These are phyloP conservation scores for Amanita exitialis DNA, from an alignment of 768 basidiomycete species.

Conservation along the genomic window DNA sequence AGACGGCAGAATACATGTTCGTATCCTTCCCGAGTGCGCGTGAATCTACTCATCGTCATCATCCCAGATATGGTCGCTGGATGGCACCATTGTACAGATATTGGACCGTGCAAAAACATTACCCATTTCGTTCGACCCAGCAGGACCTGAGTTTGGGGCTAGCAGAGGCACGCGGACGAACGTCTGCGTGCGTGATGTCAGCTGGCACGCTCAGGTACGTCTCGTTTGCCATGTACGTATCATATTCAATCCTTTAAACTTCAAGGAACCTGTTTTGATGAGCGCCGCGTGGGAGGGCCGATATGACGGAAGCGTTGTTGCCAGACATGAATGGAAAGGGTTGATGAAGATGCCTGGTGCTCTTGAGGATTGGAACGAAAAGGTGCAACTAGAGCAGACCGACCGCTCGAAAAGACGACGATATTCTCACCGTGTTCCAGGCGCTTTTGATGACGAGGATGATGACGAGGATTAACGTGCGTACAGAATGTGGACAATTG, in stretches of 20 bases:
- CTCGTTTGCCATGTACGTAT: background rate
- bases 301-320: constrained; percentile 64
- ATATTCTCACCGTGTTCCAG: background rate
- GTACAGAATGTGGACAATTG: background rate
- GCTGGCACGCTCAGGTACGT: constrained; percentile 80
- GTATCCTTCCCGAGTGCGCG: constrained; percentile 13
- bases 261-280: constrained; percentile 80
- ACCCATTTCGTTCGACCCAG: constrained; percentile 67
- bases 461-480: background rate
- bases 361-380: constrained; percentile 56
- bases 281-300: constrained; percentile 80
- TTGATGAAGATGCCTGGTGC: constrained; percentile 56
- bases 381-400: background rate
- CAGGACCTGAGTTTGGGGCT: constrained; percentile 38
- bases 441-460: constrained; percentile 1
- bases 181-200: constrained; percentile 83
- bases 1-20: constrained; percentile 77
- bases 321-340: constrained; percentile 96
- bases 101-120: constrained; percentile 70
- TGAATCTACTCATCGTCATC: constrained; percentile 1
- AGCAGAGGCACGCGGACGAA: constrained; percentile 18
- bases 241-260: constrained; percentile 1
- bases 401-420: background rate
- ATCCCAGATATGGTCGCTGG: constrained; percentile 88
- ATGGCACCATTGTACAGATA: constrained; percentile 76